Evolutionary conservation across 768 basidiomycete species (phyloP), one percentile per base, ranked within the genome.

Genomic region (Saitozyma sp.): DNA sequence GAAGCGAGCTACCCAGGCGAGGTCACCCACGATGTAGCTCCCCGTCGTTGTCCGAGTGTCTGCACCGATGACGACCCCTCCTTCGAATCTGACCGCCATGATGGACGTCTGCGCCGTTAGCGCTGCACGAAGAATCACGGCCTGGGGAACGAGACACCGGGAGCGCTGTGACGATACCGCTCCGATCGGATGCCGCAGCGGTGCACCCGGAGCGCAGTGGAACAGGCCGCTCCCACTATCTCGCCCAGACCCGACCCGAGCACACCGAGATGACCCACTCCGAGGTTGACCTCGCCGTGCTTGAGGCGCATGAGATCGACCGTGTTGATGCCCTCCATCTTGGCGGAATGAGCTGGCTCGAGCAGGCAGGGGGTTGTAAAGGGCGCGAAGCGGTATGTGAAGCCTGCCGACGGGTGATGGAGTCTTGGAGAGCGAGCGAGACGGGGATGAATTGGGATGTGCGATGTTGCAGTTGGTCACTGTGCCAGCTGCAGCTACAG

Each of bases 11-110:
- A 29, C 29, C 29, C 29, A 29, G 29, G 5, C 29, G 29, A 29
- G 29, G 19, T 55, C 38, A 79, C 87, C 66, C 78, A 93, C 95
- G 78, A 96, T 95, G 81, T 96, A 98, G 82, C 88, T 88, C 68
- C 95, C 96, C 8, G 91, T 94, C 0, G 96, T 97, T 63, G 95
- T 99, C 63, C 95, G 86, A 85, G 89, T 90, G 83, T 99, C 96
- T 68, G 96, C 96, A 49, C 96, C 96, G 64, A 98, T 87, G 70
- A 99, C 88, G 62, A 99, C 96, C 45, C 96, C 96, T 39, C 87
- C 87, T 41, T 91, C 84, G 83, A 99, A 99, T 74, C 93, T 91
- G 66, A 98, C 94, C 58, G 96, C 95, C 94, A 97, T 97, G 79
- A 99, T 98, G 49, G 95, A 97, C 59, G 95, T 99, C 92, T 97